Evolutionary conservation across 2,329 filamentous ascomycete species (phyloP).

Genomic region (Neofusicoccum ribis): DNA sequence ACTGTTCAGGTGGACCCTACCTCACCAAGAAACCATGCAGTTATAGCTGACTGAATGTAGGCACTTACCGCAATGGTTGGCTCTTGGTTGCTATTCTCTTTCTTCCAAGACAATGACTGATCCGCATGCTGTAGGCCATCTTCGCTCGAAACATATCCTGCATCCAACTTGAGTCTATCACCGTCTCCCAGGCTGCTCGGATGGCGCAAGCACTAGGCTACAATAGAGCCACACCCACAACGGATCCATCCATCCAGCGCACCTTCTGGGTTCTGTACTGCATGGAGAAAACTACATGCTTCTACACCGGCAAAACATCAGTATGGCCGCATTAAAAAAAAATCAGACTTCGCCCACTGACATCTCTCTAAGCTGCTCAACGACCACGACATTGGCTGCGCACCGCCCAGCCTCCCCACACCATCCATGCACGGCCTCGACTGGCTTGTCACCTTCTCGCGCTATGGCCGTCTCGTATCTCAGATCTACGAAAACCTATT

Average conservation of each 20-base stretch:
- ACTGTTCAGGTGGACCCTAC: constrained; percentile 24
- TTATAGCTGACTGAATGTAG: too few species aligned
- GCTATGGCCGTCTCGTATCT: constrained; percentile 35
- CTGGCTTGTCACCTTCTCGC: constrained; percentile 37
- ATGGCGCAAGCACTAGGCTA: constrained; percentile 36
- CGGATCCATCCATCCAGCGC: constrained; percentile 24
- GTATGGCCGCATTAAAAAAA: constrained; percentile 25
- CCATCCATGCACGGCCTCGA: constrained; percentile 35
- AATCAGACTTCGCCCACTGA: not conserved
- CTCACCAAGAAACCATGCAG: too few species aligned
- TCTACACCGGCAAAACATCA: constrained; percentile 34
- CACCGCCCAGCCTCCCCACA: constrained; percentile 36
- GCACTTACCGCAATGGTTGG: constrained; percentile 28
- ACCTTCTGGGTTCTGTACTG: constrained; percentile 46
- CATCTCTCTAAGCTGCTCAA: constrained; percentile 30
- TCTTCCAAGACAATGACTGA: not conserved
- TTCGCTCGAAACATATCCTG: constrained; percentile 38
- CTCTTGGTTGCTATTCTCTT: too few species aligned
- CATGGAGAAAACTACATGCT: constrained; percentile 40
- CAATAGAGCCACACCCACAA: constrained; percentile 27
- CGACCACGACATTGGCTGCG: constrained; percentile 42
- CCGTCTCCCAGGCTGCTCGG: constrained; percentile 36
- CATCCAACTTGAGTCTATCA: constrained; percentile 35
- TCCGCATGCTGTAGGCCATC: constrained; percentile 26
- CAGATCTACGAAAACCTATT: constrained; percentile 37